Evolutionary conservation across 495 filamentous ascomycete species (phyloP).

Genomic region (Neurospora cerealis): DNA sequence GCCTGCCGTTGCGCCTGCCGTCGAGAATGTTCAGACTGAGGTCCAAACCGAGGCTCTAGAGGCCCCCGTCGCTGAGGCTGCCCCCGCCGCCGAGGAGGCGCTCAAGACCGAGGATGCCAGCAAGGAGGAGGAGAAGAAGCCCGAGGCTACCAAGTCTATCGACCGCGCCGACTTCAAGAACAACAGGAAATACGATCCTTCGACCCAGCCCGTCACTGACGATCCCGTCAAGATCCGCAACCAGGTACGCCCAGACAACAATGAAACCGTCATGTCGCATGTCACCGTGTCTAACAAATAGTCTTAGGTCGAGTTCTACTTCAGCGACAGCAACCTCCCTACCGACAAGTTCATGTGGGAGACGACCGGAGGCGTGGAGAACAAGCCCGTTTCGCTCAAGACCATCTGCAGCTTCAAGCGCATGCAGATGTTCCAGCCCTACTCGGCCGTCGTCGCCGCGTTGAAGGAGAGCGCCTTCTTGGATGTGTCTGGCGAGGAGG

Average conservation of each 20-base stretch:
- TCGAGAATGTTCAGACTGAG: background rate
- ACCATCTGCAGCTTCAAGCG: constrained; percentile 78
- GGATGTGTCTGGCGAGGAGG: constrained; percentile 50
- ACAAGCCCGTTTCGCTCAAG: constrained; percentile 67
- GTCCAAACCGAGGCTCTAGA: background rate
- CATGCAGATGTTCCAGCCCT: constrained; percentile 86
- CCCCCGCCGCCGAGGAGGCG: background rate
- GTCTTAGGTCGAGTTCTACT: constrained; percentile 89
- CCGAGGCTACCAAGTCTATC: constrained; percentile 12
- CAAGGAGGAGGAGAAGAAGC: constrained; percentile 10
- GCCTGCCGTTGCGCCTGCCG: constrained; percentile 5
- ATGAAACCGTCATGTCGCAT: constrained; percentile 3
- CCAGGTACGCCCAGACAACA: constrained; percentile 8
- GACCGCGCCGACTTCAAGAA: constrained; percentile 17
- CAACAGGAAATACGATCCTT: constrained; percentile 57
- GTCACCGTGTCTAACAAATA: constrained; percentile 7
- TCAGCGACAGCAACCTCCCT: constrained; percentile 84
- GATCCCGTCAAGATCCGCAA: constrained; percentile 58
- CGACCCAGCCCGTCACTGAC: constrained; percentile 49
- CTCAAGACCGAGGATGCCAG: constrained; percentile 4
- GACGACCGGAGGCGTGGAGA: constrained; percentile 62
- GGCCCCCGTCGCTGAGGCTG: background rate
- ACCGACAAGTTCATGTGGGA: constrained; percentile 78
- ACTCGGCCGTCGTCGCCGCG: constrained; percentile 69
- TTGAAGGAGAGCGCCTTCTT: constrained; percentile 63